Base-by-base conservation (phyloP, 768 basidiomycete species). In the Tricholoma matsutake region DNA sequence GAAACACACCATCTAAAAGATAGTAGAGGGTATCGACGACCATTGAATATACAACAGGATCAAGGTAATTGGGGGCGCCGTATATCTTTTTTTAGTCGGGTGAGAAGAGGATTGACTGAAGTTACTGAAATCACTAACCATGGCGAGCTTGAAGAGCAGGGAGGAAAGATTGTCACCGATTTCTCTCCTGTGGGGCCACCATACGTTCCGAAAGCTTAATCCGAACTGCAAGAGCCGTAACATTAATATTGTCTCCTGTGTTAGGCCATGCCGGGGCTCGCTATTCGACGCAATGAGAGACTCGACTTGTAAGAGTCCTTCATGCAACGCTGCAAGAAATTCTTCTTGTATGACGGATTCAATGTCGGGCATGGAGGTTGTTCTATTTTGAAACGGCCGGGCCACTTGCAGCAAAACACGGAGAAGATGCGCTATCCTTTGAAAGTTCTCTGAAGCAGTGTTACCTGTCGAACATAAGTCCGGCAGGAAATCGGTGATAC, bases 21-120 rank as follows among this genome's bases (percentile, higher is more conserved):
- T 86, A 89, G 65, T 85, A 84, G 1, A 90, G 73, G 3, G 91
- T 92, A 74, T 94, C 91, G 22, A 91, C 71, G 32, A 92, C 73
- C 45, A 92, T 69, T 0, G 87, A 81, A 72, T 86, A 92, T 49
- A 82, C 76, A 45, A 86, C 77, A 1, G 82, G 71, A 66, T 89
- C 84, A 8, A 84, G 71, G 56, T 79, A 74, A 43, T 76, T 73
- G n/a, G 86, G 83, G 5, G 80, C 72, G 11, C 82, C 83, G 60
- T 85, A 81, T 18, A 81, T 70, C 89, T 91, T 63, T 25, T n/a
- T 25, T 6, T n/a, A 53, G 57, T 7, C 22, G 25, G 8, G 57
- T 59, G 49, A 67, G 45, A 61, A 52, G 64, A 29, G 31, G 18
- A 25, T 43, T 61, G 55, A 65, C 67, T 57, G 54, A 18, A 37